Base-by-base conservation (phyloP, 2,329 filamentous ascomycete species). In the Bipolaris bicolor region DNA sequence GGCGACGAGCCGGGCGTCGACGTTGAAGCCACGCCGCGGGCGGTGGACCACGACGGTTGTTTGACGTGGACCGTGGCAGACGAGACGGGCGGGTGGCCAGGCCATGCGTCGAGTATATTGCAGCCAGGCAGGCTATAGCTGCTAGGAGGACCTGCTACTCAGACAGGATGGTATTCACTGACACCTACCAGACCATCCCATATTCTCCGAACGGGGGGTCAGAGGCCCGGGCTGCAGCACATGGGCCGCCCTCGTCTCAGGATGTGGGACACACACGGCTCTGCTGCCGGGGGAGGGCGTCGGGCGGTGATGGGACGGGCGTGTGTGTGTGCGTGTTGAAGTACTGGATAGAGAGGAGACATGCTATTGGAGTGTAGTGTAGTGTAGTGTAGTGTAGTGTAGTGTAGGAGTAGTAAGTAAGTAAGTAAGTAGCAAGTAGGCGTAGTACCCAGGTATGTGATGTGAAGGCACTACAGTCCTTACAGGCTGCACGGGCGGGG, bases 1-100 rank as follows among this genome's bases (percentile, higher is more conserved):
- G 61, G 64, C 65, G 61, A 63, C 65, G 29, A 61, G 67, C 54
- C 61, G 52, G 57, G 63, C 52, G 51, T 33, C 49, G 60, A 63
- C 57, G 53, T 52, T 59, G 41, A 52, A 62, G 50, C 54, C 54
- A 55, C 26, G 48, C 39, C 46, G 54, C 41, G n/a, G 13, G 33
- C 53, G 39, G 16, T 24, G 29, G 47, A 18, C 52, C 13, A 9
- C 18, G 47, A 22, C 52, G 20, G 26, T 45, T 51, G 46, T 46
- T 22, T 41, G 56, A 45, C 49, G 24, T 37, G 55, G 34, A 55
- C 40, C 51, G 52, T 55, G 55, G 55, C 36, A 44, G 44, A 51
- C 36, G 34, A 26, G 37, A 37, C 33, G 15, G 13, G 9, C 13
- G 11, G 24, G 26, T 6, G 7, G 43, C 9, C 36, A 39, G 36